Percentiles rank a stretch among this genome's conserved stretches.
These are phyloP conservation scores for Acanthamoeba triangularis DNA, from an alignment of 208 protist species.

Conservation along the genomic window DNA sequence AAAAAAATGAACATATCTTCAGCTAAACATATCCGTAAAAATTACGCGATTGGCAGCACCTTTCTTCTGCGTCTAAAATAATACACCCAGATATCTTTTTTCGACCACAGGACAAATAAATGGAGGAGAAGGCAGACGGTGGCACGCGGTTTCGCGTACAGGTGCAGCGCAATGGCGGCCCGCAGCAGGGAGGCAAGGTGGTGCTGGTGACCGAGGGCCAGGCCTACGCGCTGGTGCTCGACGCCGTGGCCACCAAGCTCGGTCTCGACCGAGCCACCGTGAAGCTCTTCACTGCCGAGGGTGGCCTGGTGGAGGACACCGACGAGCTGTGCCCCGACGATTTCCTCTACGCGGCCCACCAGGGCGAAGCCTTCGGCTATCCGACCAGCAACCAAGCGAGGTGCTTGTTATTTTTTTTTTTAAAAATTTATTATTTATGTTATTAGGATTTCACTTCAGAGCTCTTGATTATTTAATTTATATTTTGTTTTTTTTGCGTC, in stretches of 20 bases:
- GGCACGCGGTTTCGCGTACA: not conserved
- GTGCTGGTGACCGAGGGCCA: conserved; percentile 15
- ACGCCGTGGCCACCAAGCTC: conserved; percentile 39
- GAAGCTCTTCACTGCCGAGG: conserved; percentile 22
- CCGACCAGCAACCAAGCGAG: not conserved
- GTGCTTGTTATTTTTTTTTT: not conserved
- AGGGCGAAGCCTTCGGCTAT: not conserved
- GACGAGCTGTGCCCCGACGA: conserved; percentile 56
- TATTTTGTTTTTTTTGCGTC: not conserved
- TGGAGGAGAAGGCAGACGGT: not conserved
- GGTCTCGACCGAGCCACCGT: conserved; percentile 28
- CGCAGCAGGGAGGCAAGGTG: conserved; percentile 41
- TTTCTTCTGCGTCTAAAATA: too few relatives aligned
- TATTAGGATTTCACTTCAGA: too few relatives aligned
- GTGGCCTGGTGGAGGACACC: conserved; percentile 45
- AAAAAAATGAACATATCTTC: not conserved
- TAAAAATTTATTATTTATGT: not conserved
- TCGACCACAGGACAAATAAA: too few relatives aligned
- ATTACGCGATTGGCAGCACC: not conserved
- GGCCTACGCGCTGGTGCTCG: not conserved
- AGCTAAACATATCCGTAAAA: not conserved
- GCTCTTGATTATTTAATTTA: too few relatives aligned
- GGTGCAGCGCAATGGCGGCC: conserved; percentile 56
- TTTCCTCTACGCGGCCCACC: conserved; percentile 42
- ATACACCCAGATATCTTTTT: too few relatives aligned